Conservation (phyloP, 306 rosid species). For the Crataegus laevigata region DNA sequence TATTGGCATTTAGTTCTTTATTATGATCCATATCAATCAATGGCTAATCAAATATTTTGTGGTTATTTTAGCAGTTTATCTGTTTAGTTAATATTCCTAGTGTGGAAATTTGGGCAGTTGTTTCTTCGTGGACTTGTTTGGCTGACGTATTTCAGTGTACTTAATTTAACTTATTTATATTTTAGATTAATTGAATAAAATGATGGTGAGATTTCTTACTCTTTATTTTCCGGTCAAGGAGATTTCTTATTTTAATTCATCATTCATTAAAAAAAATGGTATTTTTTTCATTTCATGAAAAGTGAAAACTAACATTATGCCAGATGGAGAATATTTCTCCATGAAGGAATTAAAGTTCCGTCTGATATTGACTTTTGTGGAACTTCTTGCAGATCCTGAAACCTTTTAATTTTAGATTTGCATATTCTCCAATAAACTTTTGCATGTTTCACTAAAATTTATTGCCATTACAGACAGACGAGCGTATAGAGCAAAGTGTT, state of each 20-base stretch:
- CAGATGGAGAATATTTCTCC: background rate
- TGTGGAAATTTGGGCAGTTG: background rate
- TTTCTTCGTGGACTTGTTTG: background rate
- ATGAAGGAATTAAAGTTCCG: background rate
- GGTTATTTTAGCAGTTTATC: background rate
- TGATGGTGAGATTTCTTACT: no score
- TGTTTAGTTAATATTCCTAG: background rate
- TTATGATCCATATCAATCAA: background rate
- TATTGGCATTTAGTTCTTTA: constrained; percentile 11
- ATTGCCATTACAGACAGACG: constrained; percentile 51
- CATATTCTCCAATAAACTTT: background rate
- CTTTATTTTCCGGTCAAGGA: no score
- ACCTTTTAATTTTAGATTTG: background rate
- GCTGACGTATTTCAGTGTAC: background rate
- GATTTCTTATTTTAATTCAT: background rate
- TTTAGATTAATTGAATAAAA: background rate
- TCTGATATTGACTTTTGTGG: background rate
- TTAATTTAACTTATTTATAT: background rate
- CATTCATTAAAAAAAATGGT: background rate
- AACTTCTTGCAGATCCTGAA: background rate
- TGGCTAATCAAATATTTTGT: background rate
- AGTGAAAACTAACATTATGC: background rate
- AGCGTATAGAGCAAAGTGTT: constrained; percentile 85
- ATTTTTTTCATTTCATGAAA: background rate
- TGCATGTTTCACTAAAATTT: constrained; percentile 6